These are phyloP conservation scores for Hypoxylon rubiginosum DNA, from an alignment of 2,329 filamentous ascomycete genomes.

Conservation along the genomic window DNA sequence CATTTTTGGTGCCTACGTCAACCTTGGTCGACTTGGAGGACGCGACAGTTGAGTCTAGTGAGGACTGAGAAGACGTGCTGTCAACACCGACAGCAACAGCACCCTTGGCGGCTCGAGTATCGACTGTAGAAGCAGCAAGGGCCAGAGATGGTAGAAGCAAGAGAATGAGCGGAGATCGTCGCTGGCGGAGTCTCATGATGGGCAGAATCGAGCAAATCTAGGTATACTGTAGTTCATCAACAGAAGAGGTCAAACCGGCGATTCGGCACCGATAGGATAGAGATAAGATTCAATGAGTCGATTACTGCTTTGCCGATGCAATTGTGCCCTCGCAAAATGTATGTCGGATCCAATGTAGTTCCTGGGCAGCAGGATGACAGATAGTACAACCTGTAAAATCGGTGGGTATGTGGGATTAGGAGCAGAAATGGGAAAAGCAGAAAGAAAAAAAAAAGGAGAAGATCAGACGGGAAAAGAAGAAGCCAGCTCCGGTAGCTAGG, in stretches of 20 bases:
- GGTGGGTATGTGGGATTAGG: constrained; percentile 2
- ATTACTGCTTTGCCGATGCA: constrained; percentile 9
- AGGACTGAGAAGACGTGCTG: constrained; percentile 34
- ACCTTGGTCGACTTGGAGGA: constrained; percentile 55
- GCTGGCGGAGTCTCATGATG: constrained; percentile 50
- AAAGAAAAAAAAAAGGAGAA: constrained; percentile 9
- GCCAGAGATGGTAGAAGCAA: constrained; percentile 49
- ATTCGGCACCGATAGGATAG: constrained; percentile 1
- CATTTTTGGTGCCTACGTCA: constrained; percentile 74
- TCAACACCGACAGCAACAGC: constrained; percentile 29
- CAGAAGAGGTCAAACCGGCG: neutral
- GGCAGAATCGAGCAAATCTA: constrained; percentile 5
- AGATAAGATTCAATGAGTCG: constrained; percentile 11
- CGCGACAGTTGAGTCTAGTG: constrained; percentile 52
- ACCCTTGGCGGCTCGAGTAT: constrained; percentile 39
- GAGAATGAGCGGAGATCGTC: constrained; percentile 47
- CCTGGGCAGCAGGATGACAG: constrained; percentile 3
- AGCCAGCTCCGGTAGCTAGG: constrained; percentile 10
- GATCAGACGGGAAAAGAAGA: constrained; percentile 12
- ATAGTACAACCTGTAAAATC: constrained; percentile 9
- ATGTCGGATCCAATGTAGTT: constrained; percentile 10
- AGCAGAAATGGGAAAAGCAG: constrained; percentile 7
- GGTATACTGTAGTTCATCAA: constrained; percentile 3
- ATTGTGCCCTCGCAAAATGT: constrained; percentile 1
- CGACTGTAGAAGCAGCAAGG: constrained; percentile 42